These are phyloP conservation scores for Nicotiana undulata DNA, from an alignment of 257 asterid genomes.

Conservation along the genomic window DNA sequence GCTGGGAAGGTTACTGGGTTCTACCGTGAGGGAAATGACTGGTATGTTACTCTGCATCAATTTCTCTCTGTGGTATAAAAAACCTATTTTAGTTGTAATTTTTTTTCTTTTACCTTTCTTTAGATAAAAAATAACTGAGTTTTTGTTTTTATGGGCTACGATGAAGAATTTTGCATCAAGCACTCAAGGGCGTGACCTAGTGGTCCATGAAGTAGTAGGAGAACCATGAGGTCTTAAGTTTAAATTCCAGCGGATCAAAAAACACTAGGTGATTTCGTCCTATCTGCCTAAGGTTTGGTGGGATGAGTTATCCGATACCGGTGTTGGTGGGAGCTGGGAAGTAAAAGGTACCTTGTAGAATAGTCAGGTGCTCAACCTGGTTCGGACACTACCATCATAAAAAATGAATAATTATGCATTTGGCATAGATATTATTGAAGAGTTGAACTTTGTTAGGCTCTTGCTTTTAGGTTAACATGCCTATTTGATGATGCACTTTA, in stretches of 20 bases:
- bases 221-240: too few relatives aligned
- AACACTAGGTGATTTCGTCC: too few relatives aligned
- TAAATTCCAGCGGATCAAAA: too few relatives aligned
- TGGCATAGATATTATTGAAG: not conserved
- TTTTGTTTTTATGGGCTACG: not conserved
- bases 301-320: too few relatives aligned
- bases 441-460: not conserved
- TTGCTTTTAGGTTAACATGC: not conserved
- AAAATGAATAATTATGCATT: not conserved
- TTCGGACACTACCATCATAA: too few relatives aligned
- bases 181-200: too few relatives aligned
- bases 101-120: not conserved
- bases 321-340: too few relatives aligned
- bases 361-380: too few relatives aligned
- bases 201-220: too few relatives aligned
- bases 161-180: not conserved
- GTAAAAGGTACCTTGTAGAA: too few relatives aligned
- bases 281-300: too few relatives aligned
- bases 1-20: conserved; percentile 57
- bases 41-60: conserved; percentile 32
- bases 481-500: not conserved
- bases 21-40: conserved; percentile 72
- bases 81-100: not conserved
- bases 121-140: not conserved
- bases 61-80: not conserved